phyloP scores from a whole-genome alignment of 2,329 filamentous ascomycete genomes.

The Botrytis elliptica region DNA sequence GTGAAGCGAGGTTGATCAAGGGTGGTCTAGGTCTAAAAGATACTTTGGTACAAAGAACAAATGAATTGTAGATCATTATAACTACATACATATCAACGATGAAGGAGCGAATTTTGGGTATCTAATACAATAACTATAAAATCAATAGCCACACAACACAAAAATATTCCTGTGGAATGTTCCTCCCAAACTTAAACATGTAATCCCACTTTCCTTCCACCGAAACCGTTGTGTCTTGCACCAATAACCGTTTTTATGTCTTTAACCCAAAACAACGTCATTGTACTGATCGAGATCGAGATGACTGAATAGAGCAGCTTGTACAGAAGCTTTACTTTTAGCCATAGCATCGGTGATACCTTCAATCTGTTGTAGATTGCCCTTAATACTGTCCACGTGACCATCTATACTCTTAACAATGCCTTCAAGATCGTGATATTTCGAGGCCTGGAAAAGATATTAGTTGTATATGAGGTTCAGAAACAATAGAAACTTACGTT shows the following conservation, averaged over 20 bases:
- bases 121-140: conserved; percentile 14
- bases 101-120: background rate
- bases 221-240: background rate
- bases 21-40: conserved; percentile 2
- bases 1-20: conserved; percentile 23
- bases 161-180: background rate
- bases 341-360: conserved; percentile 37
- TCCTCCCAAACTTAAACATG: background rate
- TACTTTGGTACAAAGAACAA: conserved; percentile 20
- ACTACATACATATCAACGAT: conserved; percentile 14
- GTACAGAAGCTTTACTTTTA: conserved; percentile 37
- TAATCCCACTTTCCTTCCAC: conserved; percentile 13
- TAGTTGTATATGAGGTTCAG: conserved; percentile 20
- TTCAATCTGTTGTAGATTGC: conserved; percentile 37
- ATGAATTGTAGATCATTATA: conserved; percentile 8
- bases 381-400: conserved; percentile 39
- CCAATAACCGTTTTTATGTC: background rate
- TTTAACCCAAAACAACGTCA: conserved; percentile 36
- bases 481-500: conserved; percentile 27
- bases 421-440: conserved; percentile 34
- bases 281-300: conserved; percentile 35
- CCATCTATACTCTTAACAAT: conserved; percentile 34
- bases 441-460: conserved; percentile 27
- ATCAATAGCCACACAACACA: background rate
- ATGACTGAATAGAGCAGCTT: conserved; percentile 36